phyloP scores from a whole-genome alignment of 306 rosid genomes.

The Sophora flavescens region DNA sequence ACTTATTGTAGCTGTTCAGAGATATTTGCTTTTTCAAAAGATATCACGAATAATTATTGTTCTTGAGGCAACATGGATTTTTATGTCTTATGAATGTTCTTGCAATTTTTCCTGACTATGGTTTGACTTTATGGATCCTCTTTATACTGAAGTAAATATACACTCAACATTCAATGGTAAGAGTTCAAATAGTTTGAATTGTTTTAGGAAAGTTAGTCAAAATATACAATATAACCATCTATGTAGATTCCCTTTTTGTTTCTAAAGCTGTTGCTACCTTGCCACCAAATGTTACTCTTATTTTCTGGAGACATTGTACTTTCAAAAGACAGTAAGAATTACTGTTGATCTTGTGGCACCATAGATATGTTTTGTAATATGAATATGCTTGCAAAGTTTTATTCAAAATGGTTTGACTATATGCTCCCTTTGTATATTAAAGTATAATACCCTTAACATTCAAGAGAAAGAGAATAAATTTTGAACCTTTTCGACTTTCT shows the following conservation, averaged over 20 bases:
- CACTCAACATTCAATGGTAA: too few relatives aligned
- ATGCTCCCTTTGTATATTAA: not conserved
- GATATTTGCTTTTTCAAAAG: not conserved
- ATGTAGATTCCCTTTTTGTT: not conserved
- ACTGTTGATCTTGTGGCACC: constrained; percentile 27
- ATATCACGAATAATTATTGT: not conserved
- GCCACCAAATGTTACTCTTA: not conserved
- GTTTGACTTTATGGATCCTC: not conserved
- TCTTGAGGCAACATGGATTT: constrained; percentile 11
- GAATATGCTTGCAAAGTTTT: constrained; percentile 1
- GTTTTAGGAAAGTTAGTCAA: not conserved
- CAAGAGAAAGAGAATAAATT: not conserved
- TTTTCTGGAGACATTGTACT: not conserved
- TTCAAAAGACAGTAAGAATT: not conserved
- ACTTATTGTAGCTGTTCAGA: not conserved
- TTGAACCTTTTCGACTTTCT: not conserved
- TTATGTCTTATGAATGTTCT: not conserved
- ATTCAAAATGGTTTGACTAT: not conserved
- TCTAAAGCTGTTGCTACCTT: not conserved
- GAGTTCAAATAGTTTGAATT: not conserved
- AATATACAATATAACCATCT: not conserved
- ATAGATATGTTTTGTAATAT: constrained; percentile 9
- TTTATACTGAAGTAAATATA: not conserved
- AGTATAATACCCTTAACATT: not conserved
- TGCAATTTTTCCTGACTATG: not conserved